Percentiles rank a stretch among this genome's conserved stretches.
phyloP scores from a whole-genome alignment of 139 green algal genomes.

The Micromonas commoda region DNA sequence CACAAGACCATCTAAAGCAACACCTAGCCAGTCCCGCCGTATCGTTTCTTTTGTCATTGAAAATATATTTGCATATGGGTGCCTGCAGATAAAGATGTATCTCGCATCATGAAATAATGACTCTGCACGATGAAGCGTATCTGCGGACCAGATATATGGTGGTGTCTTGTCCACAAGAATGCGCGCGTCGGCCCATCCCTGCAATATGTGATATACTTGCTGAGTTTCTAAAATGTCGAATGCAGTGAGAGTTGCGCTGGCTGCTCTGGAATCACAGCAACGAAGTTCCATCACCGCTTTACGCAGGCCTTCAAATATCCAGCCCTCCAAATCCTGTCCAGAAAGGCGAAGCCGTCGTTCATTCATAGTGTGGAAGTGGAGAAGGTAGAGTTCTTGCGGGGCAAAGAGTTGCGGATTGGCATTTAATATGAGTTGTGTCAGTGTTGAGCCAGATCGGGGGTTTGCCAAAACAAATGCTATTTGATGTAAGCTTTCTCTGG shows the following conservation, averaged over 20 bases:
- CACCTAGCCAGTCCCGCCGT: not conserved
- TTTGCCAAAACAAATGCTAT: not conserved
- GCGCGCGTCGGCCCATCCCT: not conserved
- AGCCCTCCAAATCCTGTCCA: not conserved
- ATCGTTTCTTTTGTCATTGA: not conserved
- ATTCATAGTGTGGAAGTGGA: not conserved
- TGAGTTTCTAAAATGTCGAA: not conserved
- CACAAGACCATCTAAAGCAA: not conserved
- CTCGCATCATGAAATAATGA: not conserved
- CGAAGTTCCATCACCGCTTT: slow-evolving; percentile 1
- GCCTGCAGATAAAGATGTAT: not conserved
- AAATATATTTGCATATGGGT: not conserved
- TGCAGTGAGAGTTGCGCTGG: not conserved
- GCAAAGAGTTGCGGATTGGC: not conserved
- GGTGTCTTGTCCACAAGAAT: slow-evolving; percentile 16
- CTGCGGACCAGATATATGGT: not conserved
- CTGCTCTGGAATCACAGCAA: not conserved
- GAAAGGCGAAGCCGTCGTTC: not conserved
- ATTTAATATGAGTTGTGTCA: slow-evolving; percentile 9
- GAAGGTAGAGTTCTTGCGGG: slow-evolving; percentile 11
- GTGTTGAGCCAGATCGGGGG: not conserved
- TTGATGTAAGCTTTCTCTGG: not conserved
- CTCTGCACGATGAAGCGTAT: slow-evolving; percentile 6
- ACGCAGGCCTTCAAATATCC: not conserved
- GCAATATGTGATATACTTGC: slow-evolving; percentile 2